Conservation (phyloP, 352 stramenopile genomes). For the Globisporangium paddicum region DNA sequence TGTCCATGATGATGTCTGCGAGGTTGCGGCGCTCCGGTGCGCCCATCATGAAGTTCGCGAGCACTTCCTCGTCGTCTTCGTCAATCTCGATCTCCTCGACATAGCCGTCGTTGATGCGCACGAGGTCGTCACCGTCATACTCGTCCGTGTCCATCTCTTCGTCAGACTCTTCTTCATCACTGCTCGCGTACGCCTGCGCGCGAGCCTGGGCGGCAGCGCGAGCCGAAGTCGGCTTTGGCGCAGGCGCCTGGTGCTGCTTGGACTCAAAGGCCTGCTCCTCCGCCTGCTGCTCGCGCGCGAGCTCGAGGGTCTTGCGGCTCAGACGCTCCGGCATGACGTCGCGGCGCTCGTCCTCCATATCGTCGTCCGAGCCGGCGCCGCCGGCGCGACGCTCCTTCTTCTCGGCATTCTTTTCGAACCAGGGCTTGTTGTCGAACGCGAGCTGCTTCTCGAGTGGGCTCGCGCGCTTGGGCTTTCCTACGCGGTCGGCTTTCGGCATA, state of each 20-base stretch:
- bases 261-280: slow-evolving; percentile 59
- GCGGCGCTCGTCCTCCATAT: slow-evolving; percentile 55
- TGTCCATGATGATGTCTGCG: slow-evolving; percentile 99
- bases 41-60: slow-evolving; percentile 86
- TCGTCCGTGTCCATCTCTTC: slow-evolving; percentile 86
- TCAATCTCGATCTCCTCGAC: slow-evolving; percentile 89
- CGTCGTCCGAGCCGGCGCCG: slow-evolving; percentile 28
- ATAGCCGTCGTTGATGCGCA: slow-evolving; percentile 89
- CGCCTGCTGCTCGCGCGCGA: slow-evolving; percentile 74
- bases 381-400: slow-evolving; percentile 23
- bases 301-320: slow-evolving; percentile 72
- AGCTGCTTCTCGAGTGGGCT: slow-evolving; percentile 86
- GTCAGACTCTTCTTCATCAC: slow-evolving; percentile 74
- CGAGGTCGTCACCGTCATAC: slow-evolving; percentile 87
- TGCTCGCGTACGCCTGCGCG: slow-evolving; percentile 38
- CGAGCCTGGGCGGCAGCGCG: slow-evolving; percentile 11
- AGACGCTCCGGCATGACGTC: slow-evolving; percentile 79
- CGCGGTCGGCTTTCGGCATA: slow-evolving; percentile 68
- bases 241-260: slow-evolving; percentile 21
- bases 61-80: slow-evolving; percentile 82
- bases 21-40: slow-evolving; percentile 89
- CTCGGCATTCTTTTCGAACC: slow-evolving; percentile 62
- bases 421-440: slow-evolving; percentile 81
- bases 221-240: slow-evolving; percentile 12
- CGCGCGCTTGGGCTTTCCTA: slow-evolving; percentile 76